Evolutionary conservation across 2,329 filamentous ascomycete species (phyloP).

Genomic region (Colletotrichum tofieldiae): DNA sequence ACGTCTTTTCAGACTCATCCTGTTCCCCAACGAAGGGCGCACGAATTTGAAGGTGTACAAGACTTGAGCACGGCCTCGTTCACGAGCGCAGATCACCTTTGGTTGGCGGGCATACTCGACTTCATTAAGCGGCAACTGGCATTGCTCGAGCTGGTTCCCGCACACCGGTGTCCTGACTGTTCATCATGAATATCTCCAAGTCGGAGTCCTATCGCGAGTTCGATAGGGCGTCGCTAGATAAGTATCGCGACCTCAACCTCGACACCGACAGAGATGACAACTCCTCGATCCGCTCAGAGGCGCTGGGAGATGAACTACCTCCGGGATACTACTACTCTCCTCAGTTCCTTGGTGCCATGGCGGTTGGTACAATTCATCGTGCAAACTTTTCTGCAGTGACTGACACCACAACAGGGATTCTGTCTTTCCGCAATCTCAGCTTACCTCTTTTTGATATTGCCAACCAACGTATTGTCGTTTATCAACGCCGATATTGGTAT

Average conservation of each 20-base stretch:
- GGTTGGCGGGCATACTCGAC: neutral
- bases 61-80: conserved; percentile 28
- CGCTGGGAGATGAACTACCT: conserved; percentile 54
- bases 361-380: conserved; percentile 46
- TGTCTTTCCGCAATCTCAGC: conserved; percentile 56
- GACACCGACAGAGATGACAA: conserved; percentile 47
- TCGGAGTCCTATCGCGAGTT: conserved; percentile 42
- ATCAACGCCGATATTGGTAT: conserved; percentile 55
- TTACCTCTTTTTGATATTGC: conserved; percentile 56
- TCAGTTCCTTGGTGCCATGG: conserved; percentile 52
- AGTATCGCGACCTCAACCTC: conserved; percentile 40
- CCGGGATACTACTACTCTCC: conserved; percentile 56
- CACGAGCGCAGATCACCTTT: neutral
- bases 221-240: conserved; percentile 17
- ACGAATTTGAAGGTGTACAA: conserved; percentile 4
- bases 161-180: conserved; percentile 13
- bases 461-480: conserved; percentile 51
- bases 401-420: conserved; percentile 50
- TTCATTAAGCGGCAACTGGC: neutral
- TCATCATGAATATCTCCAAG: conserved; percentile 44
- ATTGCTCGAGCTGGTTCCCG: conserved; percentile 31
- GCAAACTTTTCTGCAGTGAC: neutral
- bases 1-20: neutral
- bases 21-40: neutral
- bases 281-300: conserved; percentile 53